A percentile compares a stretch with the other conserved stretches of the same genome.
Conservation (phyloP, 2,329 filamentous ascomycete species). For the Venturia pyrina region DNA sequence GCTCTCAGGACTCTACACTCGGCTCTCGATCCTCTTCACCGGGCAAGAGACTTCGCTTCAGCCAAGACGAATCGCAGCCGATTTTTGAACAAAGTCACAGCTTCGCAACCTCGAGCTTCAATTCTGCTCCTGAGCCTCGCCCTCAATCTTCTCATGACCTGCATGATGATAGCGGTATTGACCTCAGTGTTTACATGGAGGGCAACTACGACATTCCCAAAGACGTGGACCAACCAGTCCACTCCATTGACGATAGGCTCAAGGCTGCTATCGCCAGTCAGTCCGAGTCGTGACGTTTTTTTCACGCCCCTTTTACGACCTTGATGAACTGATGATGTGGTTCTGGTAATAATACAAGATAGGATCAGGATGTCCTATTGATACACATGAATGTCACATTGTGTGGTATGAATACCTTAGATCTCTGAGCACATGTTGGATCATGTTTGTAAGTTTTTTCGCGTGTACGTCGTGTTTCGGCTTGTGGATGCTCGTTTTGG, state of each 20-base stretch:
- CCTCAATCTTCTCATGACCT: background rate
- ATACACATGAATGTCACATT: background rate
- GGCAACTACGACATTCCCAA: background rate
- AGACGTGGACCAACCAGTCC: background rate
- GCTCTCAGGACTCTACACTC: background rate
- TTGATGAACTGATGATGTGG: background rate
- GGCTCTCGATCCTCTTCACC: background rate
- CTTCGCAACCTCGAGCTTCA: conserved; percentile 10
- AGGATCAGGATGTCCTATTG: background rate
- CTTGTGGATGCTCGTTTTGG: background rate
- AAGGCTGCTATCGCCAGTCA: background rate
- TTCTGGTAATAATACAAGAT: conserved; percentile 4
- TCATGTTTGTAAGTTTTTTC: background rate
- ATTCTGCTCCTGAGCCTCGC: background rate
- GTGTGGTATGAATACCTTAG: background rate
- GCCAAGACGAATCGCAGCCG: background rate
- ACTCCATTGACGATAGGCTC: background rate
- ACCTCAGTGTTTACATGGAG: conserved; percentile 1
- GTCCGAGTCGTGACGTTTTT: background rate
- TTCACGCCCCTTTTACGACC: conserved; percentile 1
- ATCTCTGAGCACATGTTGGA: background rate
- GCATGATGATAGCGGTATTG: conserved; percentile 12
- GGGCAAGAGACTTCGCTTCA: background rate
- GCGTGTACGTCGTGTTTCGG: background rate
- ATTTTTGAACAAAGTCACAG: conserved; percentile 5